Evolutionary conservation across 1,284 basidiomycete species (phyloP), one percentile per base, ranked within the genome.

Genomic region (Leccinum fallax): DNA sequence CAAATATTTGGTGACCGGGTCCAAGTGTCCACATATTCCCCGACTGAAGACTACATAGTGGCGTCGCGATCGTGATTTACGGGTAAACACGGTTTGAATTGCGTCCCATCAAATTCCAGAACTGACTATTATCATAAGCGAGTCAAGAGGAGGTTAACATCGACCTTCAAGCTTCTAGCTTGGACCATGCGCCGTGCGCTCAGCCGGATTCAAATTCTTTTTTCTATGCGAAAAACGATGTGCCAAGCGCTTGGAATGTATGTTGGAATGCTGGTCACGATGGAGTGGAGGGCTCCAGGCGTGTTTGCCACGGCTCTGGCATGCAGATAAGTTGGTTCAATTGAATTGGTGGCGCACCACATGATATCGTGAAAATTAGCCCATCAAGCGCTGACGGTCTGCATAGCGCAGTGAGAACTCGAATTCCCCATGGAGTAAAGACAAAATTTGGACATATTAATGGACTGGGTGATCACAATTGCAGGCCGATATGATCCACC

Each of bases 401-500:
- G 43, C 19, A 13, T 46, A 21, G 43, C 19, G 10, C 19, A 46
- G 43, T 46, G 43, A 46, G 43, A 46, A 46, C 6, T 46, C 5
- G 40, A 11, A 43, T 46, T 46, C 43, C 19, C 21, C 46, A 48
- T 48, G 46, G 46, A 48, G 46, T 15, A 48, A 48, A 48, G 21
- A 48, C 11, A 48, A 4, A 21, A 15, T 48, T 48, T 21, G 46
- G 46, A 21, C 46, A 48, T 21, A 48, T 48, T 48, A 48, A 46
- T 46, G 43, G 19, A 13, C 11, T 46, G 43, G 43, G 43, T 48
- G 46, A 48, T 48, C 46, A 48, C 13, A 48, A 48, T 48, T 24
- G 21, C 46, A 21, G 21, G 21, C 46, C 46, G 46, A 48, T 76
- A 38, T 38, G 36, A 38, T 38, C 36, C 34, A 63, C 72, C 10